Evolutionary conservation across 2,329 filamentous ascomycete species (phyloP).

Genomic region (Diaporthe vexans): DNA sequence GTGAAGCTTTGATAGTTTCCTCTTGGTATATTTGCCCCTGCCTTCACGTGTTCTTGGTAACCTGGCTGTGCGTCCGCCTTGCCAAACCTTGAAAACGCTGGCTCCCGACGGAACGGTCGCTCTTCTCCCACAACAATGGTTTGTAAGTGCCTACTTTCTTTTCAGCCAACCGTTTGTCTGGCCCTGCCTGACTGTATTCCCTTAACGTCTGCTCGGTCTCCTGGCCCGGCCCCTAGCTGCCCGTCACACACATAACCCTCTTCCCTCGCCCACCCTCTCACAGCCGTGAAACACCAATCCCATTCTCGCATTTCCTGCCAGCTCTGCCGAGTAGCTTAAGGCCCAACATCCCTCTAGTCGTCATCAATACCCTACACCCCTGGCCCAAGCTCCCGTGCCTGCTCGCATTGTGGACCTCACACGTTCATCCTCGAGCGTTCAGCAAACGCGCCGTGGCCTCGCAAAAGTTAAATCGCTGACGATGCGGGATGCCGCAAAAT

Average conservation of each 20-base stretch:
- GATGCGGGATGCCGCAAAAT: slow-evolving; percentile 36
- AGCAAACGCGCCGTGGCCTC: not conserved
- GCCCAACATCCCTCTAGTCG: slow-evolving; percentile 13
- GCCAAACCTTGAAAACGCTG: not conserved
- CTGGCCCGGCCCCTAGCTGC: not conserved
- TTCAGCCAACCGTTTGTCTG: not conserved
- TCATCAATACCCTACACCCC: slow-evolving; percentile 19
- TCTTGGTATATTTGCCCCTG: slow-evolving; percentile 36
- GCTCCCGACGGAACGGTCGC: not conserved
- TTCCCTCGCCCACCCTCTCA: slow-evolving; percentile 27
- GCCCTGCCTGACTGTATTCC: slow-evolving; percentile 20
- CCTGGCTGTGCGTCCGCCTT: slow-evolving; percentile 20
- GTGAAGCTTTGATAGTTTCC: slow-evolving; percentile 25
- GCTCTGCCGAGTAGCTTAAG: slow-evolving; percentile 14
- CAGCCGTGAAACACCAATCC: slow-evolving; percentile 23
- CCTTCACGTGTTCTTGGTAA: slow-evolving; percentile 23
- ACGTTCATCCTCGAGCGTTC: not conserved
- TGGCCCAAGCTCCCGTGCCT: slow-evolving; percentile 15
- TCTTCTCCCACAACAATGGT: slow-evolving; percentile 37
- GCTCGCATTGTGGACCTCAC: not conserved
- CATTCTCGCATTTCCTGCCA: slow-evolving; percentile 10
- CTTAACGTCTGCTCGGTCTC: slow-evolving; percentile 21
- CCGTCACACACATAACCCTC: not conserved
- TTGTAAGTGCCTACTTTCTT: slow-evolving; percentile 36
- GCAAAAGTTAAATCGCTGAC: slow-evolving; percentile 36